Conservation (phyloP, 2,329 filamentous ascomycete genomes). For the Ampelomyces quisqualis region DNA sequence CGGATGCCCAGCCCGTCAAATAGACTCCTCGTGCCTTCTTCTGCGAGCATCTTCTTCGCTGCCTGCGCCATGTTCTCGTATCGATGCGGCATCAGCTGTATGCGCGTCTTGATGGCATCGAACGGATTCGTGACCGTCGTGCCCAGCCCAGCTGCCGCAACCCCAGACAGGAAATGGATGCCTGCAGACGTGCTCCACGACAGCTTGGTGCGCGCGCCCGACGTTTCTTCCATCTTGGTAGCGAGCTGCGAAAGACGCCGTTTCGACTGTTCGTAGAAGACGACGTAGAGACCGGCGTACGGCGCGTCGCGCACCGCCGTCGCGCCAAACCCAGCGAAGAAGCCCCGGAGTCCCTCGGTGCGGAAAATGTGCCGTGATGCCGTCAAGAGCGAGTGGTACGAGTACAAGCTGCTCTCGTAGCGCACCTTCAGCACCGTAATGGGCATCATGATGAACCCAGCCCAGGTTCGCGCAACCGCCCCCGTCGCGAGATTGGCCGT, state of each 20-base stretch:
- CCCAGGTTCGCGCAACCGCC: conserved; percentile 77
- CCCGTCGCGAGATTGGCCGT: conserved; percentile 83
- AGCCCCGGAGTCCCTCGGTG: conserved; percentile 74
- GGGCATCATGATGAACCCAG: conserved; percentile 91
- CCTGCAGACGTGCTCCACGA: conserved; percentile 54
- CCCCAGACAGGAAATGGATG: conserved; percentile 84
- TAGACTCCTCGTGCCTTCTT: conserved; percentile 78
- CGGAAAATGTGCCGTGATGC: conserved; percentile 74
- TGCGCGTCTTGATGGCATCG: conserved; percentile 90
- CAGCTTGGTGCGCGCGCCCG: conserved; percentile 25
- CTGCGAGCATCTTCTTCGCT: conserved; percentile 71
- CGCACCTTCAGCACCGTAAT: conserved; percentile 95
- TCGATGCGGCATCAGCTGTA: conserved; percentile 81
- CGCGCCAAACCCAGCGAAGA: conserved; percentile 92
- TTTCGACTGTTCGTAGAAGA: conserved; percentile 89
- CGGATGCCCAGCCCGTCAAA: conserved; percentile 84
- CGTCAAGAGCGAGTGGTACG: conserved; percentile 72
- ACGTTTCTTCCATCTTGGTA: conserved; percentile 32
- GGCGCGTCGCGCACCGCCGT: conserved; percentile 94
- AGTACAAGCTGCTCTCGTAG: conserved; percentile 85
- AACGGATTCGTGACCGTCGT: conserved; percentile 94
- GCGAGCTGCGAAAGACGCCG: conserved; percentile 53
- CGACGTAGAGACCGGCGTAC: conserved; percentile 90
- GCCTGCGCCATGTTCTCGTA: conserved; percentile 85
- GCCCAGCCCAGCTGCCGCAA: conserved; percentile 76